Conservation (phyloP, 2,329 filamentous ascomycete species). For the Trichoderma hamatum region DNA sequence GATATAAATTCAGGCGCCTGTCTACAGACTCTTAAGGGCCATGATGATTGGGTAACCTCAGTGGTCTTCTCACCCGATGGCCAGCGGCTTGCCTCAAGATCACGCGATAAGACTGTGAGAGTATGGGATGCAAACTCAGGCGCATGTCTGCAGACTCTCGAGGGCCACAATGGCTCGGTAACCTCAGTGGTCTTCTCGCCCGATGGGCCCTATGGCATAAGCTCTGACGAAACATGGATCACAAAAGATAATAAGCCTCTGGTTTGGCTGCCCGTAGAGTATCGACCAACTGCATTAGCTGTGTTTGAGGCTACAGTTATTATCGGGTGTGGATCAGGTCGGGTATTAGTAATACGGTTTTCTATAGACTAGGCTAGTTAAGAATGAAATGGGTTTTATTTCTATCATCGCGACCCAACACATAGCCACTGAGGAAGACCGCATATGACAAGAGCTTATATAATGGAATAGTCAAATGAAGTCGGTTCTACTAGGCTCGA, state of each 20-base stretch:
- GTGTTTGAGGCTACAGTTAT: background rate
- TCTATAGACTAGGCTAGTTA: too few relatives aligned
- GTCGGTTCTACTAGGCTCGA: too few relatives aligned
- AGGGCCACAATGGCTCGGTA: background rate
- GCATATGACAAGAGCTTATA: too few relatives aligned
- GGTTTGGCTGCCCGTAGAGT: background rate
- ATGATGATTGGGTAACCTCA: background rate
- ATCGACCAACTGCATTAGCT: background rate
- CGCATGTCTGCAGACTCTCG: background rate
- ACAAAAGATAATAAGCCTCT: background rate
- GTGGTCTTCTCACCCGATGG: background rate
- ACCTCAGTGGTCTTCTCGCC: too few relatives aligned
- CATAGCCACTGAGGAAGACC: too few relatives aligned
- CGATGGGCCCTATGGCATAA: background rate
- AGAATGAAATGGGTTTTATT: too few relatives aligned
- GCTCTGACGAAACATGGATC: background rate
- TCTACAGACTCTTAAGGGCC: background rate
- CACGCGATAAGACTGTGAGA: background rate
- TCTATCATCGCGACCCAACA: too few relatives aligned
- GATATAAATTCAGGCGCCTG: too few relatives aligned
- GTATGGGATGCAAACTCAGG: background rate
- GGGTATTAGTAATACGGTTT: background rate
- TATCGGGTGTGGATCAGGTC: background rate
- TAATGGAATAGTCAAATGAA: too few relatives aligned
- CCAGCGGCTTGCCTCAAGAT: background rate